A percentile compares a stretch with the other conserved stretches of the same genome.
phyloP scores from a whole-genome alignment of 257 asterid genomes.

The Scutellaria barbata region DNA sequence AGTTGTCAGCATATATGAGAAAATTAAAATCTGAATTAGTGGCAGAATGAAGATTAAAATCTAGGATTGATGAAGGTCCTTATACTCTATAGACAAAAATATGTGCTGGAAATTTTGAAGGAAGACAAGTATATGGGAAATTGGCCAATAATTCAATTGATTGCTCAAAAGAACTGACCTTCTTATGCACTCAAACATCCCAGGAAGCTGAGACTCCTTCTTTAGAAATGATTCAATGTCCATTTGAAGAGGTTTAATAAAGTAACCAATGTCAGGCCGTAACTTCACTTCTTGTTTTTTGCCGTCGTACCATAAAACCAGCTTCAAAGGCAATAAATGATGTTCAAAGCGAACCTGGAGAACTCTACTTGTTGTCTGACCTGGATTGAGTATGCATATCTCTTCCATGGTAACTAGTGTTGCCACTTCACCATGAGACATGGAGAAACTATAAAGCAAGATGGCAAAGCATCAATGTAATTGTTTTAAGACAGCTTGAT shows the following conservation, averaged over 20 bases:
- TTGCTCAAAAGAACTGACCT: conserved; percentile 62
- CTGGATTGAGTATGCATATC: conserved; percentile 66
- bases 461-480: conserved; percentile 31
- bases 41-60: conserved; percentile 5
- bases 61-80: neutral
- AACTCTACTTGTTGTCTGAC: conserved; percentile 53
- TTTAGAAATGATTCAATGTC: conserved; percentile 60
- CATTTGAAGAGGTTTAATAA: conserved; percentile 84
- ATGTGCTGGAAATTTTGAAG: neutral
- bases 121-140: conserved; percentile 18
- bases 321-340: conserved; percentile 93
- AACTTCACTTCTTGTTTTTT: conserved; percentile 74
- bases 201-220: conserved; percentile 87
- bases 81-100: neutral
- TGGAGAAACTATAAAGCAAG: conserved; percentile 52
- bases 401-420: conserved; percentile 75
- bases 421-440: conserved; percentile 53
- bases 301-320: conserved; percentile 64
- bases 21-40: conserved; percentile 1
- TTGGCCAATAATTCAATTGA: conserved; percentile 10
- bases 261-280: conserved; percentile 94
- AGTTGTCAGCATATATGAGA: conserved; percentile 9
- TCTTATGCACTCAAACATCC: conserved; percentile 84
- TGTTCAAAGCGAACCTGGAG: conserved; percentile 88
- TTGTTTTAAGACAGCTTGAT: conserved; percentile 28